Base-by-base conservation (phyloP, 2,329 filamentous ascomycete species). In the Talaromyces sp. region DNA sequence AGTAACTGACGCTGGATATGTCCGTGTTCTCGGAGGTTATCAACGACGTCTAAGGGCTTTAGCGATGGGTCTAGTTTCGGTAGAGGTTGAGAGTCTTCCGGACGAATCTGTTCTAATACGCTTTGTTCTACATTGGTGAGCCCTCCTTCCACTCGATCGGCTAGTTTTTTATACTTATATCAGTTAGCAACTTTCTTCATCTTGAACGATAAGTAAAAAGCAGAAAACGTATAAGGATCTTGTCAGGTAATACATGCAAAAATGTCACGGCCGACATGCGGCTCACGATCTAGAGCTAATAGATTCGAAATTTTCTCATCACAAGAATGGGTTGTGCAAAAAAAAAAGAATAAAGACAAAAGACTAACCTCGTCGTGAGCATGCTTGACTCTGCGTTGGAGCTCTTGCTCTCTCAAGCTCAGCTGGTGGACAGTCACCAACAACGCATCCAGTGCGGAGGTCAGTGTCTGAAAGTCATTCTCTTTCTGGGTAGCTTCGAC, bases 271-370 rank as follows among this genome's bases (percentile, higher is more conserved):
- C 81, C 83, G 81, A 82, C 78, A 69, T 72, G 75, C 84, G 81
- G 86, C 88, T 91, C 85, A 84, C 89, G 89, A 91, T 92, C 90
- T 92, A 92, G 90, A 92, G 90, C 90, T 92, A 91, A 90, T 65
- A 45, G 79, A 73, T 75, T 64, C 25, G 47, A 72, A 73, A 73
- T 80, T 56, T 77, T 80, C 76, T 84, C 83, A 77, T 84, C 81
- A 83, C 73, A 75, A 78, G 73, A 75, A 49, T 13, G n/a, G 27
- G 34, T 17, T 3, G 19, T 71, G 68, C 58, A 51, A 59, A 63
- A 27, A 65, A n/a, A 29, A 56, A 54, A 63, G n/a, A 43, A 64
- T 59, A 19, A 61, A 49, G 40, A 29, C 47, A 63, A 63, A 13
- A 51, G 61, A 65, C 59, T 65, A 78, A 81, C 79, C 78, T 81